These are phyloP conservation scores for Raffaelea arxii DNA, from an alignment of 2,329 filamentous ascomycete species.

Conservation along the genomic window DNA sequence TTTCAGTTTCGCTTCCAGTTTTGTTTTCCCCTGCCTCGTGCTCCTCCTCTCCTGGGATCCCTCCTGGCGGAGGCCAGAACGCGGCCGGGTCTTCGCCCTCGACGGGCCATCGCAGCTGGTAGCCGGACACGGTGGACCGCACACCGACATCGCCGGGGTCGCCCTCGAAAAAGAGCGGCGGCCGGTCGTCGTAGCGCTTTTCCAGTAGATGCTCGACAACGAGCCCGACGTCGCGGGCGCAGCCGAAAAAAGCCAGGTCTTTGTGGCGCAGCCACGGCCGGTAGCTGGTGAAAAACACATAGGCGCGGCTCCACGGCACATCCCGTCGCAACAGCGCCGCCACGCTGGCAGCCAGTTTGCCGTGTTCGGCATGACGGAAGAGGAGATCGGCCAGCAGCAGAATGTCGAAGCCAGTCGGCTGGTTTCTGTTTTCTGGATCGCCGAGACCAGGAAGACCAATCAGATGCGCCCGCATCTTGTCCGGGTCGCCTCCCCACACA, in stretches of 20 bases:
- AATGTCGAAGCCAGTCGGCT: constrained; percentile 55
- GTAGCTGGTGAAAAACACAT: constrained; percentile 93
- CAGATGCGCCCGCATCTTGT: constrained; percentile 49
- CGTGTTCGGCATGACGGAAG: constrained; percentile 85
- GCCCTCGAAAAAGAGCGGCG: constrained; percentile 74
- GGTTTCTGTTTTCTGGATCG: constrained; percentile 8
- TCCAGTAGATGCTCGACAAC: constrained; percentile 72
- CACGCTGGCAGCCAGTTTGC: constrained; percentile 65
- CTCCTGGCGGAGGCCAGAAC: constrained; percentile 10
- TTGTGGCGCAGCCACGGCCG: constrained; percentile 80
- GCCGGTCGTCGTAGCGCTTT: constrained; percentile 71
- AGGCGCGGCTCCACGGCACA: constrained; percentile 47
- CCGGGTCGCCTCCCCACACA: constrained; percentile 67
- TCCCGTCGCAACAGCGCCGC: constrained; percentile 54
- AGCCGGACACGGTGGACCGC: constrained; percentile 74
- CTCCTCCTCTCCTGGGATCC: neutral
- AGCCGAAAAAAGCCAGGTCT: constrained; percentile 78
- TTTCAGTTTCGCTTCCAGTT: neutral
- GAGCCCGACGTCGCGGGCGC: constrained; percentile 62
- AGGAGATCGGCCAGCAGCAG: constrained; percentile 81
- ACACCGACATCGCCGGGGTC: constrained; percentile 78
- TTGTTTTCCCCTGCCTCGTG: constrained; percentile 23
- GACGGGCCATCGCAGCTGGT: constrained; percentile 57
- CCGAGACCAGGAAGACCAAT: constrained; percentile 31
- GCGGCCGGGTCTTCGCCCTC: constrained; percentile 14